phyloP scores from a whole-genome alignment of 176 grass and related monocot genomes.

The Rhynchospora pubera region DNA sequence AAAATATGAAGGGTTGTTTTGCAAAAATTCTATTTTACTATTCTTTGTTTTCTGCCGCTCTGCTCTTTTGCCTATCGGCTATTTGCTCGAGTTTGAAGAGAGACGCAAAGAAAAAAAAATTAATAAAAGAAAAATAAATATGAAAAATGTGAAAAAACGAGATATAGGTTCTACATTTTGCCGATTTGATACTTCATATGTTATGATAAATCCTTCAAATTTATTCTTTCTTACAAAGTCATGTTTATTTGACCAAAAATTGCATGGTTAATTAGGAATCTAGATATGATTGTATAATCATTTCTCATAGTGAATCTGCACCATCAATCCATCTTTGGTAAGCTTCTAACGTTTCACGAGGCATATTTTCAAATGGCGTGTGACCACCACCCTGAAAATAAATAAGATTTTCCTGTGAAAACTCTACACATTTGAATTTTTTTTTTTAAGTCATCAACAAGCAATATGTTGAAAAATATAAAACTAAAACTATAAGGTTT shows the following conservation, averaged over 20 bases:
- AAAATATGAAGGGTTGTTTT: no score
- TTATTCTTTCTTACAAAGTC: background rate
- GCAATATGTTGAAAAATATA: background rate
- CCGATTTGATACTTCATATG: background rate
- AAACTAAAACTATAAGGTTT: background rate
- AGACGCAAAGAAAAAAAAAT: no score
- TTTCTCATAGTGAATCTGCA: conserved; percentile 27
- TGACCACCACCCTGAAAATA: conserved; percentile 47
- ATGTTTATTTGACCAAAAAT: background rate
- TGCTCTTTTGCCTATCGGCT: no score
- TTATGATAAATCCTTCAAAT: background rate
- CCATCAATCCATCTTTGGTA: conserved; percentile 50
- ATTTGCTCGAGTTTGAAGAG: no score
- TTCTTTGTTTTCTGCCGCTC: no score
- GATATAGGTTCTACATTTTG: no score
- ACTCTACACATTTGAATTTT: background rate
- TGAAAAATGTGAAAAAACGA: no score
- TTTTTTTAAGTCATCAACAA: background rate
- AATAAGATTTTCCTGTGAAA: background rate
- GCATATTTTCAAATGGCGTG: conserved; percentile 50
- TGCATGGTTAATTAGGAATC: background rate
- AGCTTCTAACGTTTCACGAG: conserved; percentile 44
- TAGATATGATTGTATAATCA: background rate
- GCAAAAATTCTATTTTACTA: no score
- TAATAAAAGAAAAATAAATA: no score